A percentile compares a stretch with the other conserved stretches of the same genome.
Conservation (phyloP, 1,139 yeast genomes). For the Suhomyces yuchorum region DNA sequence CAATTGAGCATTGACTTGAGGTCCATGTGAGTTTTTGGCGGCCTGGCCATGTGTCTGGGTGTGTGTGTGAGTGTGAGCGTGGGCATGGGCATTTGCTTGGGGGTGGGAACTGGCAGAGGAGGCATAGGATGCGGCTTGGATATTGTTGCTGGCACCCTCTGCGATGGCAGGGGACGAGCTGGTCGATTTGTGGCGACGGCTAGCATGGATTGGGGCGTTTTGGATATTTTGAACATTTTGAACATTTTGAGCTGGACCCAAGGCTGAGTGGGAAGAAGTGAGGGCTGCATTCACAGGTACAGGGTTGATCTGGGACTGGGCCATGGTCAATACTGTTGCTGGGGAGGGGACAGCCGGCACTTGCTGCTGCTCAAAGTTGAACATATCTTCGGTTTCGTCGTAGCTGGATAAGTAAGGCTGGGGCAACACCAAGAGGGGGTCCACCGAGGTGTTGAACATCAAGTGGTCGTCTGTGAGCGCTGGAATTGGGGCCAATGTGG, state of each 20-base stretch:
- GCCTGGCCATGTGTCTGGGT: conserved; percentile 2
- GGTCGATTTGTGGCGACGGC: conserved; percentile 8
- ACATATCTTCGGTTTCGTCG: conserved; percentile 25
- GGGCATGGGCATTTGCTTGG: conserved; percentile 4
- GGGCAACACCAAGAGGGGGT: neutral
- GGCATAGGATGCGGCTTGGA: neutral
- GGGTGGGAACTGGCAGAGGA: neutral
- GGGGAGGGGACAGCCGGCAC: neutral
- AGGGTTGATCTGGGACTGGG: neutral
- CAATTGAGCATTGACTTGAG: conserved; percentile 63
- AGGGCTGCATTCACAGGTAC: neutral
- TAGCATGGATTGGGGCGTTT: neutral
- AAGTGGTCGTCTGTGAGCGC: conserved; percentile 28
- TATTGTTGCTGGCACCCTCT: conserved; percentile 1
- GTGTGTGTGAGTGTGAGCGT: neutral
- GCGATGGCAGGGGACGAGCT: conserved; percentile 2
- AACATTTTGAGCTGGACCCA: neutral
- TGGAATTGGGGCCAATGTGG: conserved; percentile 21
- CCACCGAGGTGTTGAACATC: conserved; percentile 13
- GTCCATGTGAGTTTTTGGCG: conserved; percentile 16
- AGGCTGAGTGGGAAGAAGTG: conserved; percentile 1
- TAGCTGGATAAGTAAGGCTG: neutral
- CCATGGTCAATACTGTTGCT: conserved; percentile 4
- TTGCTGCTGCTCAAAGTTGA: conserved; percentile 27
- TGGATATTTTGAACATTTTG: neutral